phyloP scores from a whole-genome alignment of 306 rosid genomes.

The Gynostemma pentaphyllum region DNA sequence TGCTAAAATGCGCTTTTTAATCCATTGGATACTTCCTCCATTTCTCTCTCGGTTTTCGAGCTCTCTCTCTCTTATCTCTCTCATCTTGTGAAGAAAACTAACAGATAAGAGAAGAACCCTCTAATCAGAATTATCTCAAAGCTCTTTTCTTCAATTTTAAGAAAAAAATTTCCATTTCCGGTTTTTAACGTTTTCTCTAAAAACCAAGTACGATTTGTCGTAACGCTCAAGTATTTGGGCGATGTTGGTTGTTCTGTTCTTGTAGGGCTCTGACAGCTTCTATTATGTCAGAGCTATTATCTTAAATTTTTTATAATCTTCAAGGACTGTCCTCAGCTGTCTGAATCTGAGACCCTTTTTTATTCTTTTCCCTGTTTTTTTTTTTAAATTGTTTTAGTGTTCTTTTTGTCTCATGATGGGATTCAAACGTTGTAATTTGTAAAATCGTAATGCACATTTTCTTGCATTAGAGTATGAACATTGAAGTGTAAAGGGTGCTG shows the following conservation, averaged over 20 bases:
- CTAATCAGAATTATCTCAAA: background rate
- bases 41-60: constrained; percentile 23
- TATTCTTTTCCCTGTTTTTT: too few species aligned
- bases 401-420: background rate
- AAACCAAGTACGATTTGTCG: constrained; percentile 1
- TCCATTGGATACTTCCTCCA: constrained; percentile 51
- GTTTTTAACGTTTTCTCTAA: constrained; percentile 14
- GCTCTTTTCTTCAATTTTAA: constrained; percentile 6
- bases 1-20: constrained; percentile 14
- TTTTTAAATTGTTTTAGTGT: background rate
- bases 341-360: too few species aligned
- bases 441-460: background rate
- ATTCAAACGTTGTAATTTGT: background rate
- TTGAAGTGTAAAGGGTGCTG: background rate
- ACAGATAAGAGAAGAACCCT: constrained; percentile 16
- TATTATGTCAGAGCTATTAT: constrained; percentile 1
- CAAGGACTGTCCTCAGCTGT: too few species aligned
- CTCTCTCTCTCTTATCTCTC: background rate
- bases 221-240: background rate
- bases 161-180: constrained; percentile 24
- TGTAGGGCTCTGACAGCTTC: constrained; percentile 1
- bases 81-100: constrained; percentile 14
- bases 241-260: background rate
- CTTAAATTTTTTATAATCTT: too few species aligned
- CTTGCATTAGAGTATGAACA: background rate